Evolutionary conservation across 208 protist genomes (phyloP), one percentile per base, ranked within the genome.

Genomic region (Acanthamoeba triangularis): DNA sequence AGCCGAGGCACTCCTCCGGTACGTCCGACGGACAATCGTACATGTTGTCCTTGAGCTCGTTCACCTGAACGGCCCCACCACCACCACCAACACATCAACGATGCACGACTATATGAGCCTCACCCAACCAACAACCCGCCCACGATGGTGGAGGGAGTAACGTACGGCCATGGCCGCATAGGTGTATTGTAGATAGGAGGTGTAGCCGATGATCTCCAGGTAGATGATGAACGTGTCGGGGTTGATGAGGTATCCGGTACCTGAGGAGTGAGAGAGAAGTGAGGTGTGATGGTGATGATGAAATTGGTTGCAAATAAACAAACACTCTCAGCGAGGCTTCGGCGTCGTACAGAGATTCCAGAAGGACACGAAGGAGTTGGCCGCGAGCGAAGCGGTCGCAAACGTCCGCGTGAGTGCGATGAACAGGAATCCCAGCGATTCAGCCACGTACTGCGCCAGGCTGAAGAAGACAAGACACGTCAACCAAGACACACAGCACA

Each of bases 361-460:
- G 76, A 85, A 85, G 76, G 76, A 85, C 14, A 85, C 76, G 47
- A 85, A 85, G 30, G 76, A 85, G 44, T 85, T 85, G 76, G 76
- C 76, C 14, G 76, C 47, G 28, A 85, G 47, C 18, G 76, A 85
- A 18, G 76, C 76, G 3, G 44, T 33, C 23, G 76, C 76, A 56
- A 85, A 85, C 25, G 76, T 85, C 54, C 76, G 76, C 44, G 76
- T 85, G 25, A 85, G 76, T 11, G 76, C 76, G n/a, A 85, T 85
- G 44, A 85, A 85, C 13, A 85, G 47, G 47, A 85, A 85, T 7
- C 76, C 76, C 76, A 85, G 76, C 76, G 76, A 85, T 33, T 85
- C 76, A 16, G 76, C 76, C 44, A 85, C 76, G 76, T 85, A 85
- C 30, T 85, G 76, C 8, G 76, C 76, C 2, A 85, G 47, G 6